phyloP scores from a whole-genome alignment of 2,329 filamentous ascomycete genomes.

The Pochonia chlamydosporia region DNA sequence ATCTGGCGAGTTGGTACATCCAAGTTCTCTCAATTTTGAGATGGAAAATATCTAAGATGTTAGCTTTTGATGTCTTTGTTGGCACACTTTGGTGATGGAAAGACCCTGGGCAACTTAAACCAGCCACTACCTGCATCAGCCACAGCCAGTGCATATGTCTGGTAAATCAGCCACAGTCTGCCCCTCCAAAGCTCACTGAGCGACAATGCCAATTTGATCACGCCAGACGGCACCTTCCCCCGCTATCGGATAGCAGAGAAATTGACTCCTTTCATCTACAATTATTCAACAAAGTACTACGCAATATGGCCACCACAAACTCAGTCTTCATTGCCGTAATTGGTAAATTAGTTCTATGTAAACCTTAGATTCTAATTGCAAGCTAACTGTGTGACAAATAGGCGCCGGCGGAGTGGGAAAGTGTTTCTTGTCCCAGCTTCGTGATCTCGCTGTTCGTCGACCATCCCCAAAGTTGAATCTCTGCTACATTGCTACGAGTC shows the following conservation, averaged over 20 bases:
- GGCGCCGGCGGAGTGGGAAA: conserved; percentile 92
- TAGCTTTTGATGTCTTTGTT: not conserved
- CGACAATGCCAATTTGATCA: not conserved
- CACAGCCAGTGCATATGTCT: no score
- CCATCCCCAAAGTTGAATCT: conserved; percentile 67
- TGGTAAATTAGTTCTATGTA: conserved; percentile 25
- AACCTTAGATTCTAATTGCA: not conserved
- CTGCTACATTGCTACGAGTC: conserved; percentile 80
- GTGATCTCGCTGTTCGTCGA: conserved; percentile 58
- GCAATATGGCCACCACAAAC: conserved; percentile 36
- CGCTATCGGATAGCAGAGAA: conserved; percentile 29
- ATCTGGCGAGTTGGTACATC: not conserved
- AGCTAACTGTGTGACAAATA: conserved; percentile 28
- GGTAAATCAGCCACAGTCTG: conserved; percentile 7
- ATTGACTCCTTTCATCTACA: conserved; percentile 16
- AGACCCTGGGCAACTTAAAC: no score
- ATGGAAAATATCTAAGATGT: not conserved
- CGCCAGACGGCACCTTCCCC: conserved; percentile 16
- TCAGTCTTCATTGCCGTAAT: conserved; percentile 50
- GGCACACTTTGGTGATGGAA: not conserved
- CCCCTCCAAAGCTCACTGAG: conserved; percentile 6
- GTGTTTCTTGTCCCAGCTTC: conserved; percentile 79
- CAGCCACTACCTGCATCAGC: conserved; percentile 4
- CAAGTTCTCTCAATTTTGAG: not conserved
- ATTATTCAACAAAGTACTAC: conserved; percentile 7